Percentiles rank a stretch among this genome's conserved stretches.
Conservation (phyloP, 148 eudicot genomes). For the Oxyria digyna region DNA sequence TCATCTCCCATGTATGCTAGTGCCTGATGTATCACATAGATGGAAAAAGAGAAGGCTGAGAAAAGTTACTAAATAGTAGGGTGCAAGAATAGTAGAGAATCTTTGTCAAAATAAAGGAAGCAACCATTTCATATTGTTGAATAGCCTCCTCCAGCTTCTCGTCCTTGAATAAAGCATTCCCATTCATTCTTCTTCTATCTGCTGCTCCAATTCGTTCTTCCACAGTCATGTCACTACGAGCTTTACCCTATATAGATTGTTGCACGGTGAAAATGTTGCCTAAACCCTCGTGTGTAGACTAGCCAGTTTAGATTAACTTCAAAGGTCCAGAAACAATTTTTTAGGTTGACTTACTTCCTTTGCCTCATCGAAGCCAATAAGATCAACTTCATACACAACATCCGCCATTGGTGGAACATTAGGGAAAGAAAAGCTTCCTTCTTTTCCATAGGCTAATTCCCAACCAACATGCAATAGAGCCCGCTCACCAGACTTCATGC, state of each 20-base stretch:
- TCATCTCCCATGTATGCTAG: constrained; percentile 99
- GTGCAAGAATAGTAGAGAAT: neutral
- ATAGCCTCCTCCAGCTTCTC: constrained; percentile 91
- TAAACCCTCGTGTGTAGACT: neutral
- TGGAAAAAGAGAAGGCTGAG: neutral
- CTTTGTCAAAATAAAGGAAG: neutral
- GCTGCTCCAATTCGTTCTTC: constrained; percentile 97
- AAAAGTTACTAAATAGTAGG: neutral
- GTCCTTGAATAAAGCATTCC: constrained; percentile 84
- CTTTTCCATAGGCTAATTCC: constrained; percentile 88
- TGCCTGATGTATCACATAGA: constrained; percentile 35
- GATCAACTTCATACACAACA: constrained; percentile 86
- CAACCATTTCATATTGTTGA: constrained; percentile 98
- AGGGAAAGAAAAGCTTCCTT: constrained; percentile 95
- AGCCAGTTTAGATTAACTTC: neutral
- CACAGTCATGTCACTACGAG: constrained; percentile 95
- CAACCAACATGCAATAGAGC: constrained; percentile 78
- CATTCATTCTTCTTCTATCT: constrained; percentile 95
- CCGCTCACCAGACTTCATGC: constrained; percentile 92
- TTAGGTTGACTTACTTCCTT: constrained; percentile 44
- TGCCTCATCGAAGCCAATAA: constrained; percentile 93
- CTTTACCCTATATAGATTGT: constrained; percentile 56
- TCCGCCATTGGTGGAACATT: constrained; percentile 95
- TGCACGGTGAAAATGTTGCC: neutral
- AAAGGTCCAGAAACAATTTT: neutral